Evolutionary conservation across 805 yeast species (phyloP).

Genomic region (Pichia membranifaciens): DNA sequence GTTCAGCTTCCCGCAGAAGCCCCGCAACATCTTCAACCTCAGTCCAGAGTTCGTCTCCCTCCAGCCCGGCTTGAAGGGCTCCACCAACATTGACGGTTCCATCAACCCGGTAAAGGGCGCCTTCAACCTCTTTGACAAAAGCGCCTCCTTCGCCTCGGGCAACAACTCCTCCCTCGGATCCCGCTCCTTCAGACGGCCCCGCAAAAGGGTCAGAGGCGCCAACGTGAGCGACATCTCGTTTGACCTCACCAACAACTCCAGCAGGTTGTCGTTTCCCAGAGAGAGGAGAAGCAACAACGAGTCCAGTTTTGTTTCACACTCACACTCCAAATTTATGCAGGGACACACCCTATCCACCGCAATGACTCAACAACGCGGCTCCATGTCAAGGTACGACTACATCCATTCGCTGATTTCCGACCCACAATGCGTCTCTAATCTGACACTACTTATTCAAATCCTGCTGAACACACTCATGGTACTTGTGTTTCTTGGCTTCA

Average conservation of each 20-base stretch:
- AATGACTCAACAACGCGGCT: neutral
- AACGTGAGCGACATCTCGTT: neutral
- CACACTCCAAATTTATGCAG: neutral
- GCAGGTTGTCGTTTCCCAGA: neutral
- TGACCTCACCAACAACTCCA: slow-evolving; percentile 1
- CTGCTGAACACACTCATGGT: slow-evolving; percentile 23
- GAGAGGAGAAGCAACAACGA: neutral
- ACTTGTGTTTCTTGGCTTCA: slow-evolving; percentile 15
- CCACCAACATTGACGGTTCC: slow-evolving; percentile 19
- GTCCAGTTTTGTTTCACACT: neutral
- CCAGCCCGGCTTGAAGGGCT: slow-evolving; percentile 21
- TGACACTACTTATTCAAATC: slow-evolving; percentile 25
- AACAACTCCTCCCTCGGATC: slow-evolving; percentile 10
- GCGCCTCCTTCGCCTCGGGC: slow-evolving; percentile 2
- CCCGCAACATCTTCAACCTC: slow-evolving; percentile 10
- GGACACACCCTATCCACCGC: neutral
- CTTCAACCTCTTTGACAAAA: slow-evolving; percentile 25
- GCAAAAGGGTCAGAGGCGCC: slow-evolving; percentile 16
- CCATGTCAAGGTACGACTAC: neutral
- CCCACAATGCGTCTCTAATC: slow-evolving; percentile 25
- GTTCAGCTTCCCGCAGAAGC: slow-evolving; percentile 6
- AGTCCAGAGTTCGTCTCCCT: slow-evolving; percentile 21
- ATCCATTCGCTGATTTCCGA: slow-evolving; percentile 20
- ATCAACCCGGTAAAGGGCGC: slow-evolving; percentile 28
- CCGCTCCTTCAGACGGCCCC: slow-evolving; percentile 13